These are phyloP conservation scores for Sporisorium exsertum DNA, from an alignment of 1,284 basidiomycete genomes.

Conservation along the genomic window DNA sequence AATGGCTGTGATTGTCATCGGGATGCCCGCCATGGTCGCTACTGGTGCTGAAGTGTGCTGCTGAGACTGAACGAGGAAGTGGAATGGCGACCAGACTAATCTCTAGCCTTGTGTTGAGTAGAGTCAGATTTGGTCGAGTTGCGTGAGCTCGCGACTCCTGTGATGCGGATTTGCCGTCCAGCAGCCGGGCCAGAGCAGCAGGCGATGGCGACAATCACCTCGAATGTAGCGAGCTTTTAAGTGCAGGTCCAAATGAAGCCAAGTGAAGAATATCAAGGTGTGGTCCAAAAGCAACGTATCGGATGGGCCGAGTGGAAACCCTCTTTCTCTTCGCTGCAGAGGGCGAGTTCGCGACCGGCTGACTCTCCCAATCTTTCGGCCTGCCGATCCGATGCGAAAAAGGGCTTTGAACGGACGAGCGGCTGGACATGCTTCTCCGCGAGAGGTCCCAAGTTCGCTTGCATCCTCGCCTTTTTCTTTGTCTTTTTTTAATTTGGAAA, in stretches of 20 bases:
- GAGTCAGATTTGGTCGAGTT: neutral
- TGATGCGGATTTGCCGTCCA: neutral
- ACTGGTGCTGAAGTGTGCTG: neutral
- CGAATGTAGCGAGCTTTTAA: neutral
- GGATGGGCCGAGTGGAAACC: too few species aligned
- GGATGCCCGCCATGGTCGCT: conserved; percentile 31
- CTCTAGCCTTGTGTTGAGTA: neutral
- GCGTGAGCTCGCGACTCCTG: neutral
- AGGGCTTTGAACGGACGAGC: too few species aligned
- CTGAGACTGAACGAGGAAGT: neutral
- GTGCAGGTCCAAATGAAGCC: neutral
- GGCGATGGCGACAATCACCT: neutral
- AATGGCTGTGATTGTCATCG: conserved; percentile 44
- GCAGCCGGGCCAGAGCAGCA: conserved; percentile 6
- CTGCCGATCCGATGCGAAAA: too few species aligned
- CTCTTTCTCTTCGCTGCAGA: too few species aligned
- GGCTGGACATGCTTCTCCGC: too few species aligned
- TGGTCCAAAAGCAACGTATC: too few species aligned
- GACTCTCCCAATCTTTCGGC: too few species aligned
- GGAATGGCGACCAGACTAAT: neutral
- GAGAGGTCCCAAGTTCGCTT: too few species aligned
- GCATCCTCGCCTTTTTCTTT: too few species aligned
- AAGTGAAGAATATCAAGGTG: neutral
- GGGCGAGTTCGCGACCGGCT: neutral
- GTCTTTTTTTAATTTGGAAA: too few species aligned